Base-by-base conservation (phyloP, 768 basidiomycete species). In the Agrocybe pediades region DNA sequence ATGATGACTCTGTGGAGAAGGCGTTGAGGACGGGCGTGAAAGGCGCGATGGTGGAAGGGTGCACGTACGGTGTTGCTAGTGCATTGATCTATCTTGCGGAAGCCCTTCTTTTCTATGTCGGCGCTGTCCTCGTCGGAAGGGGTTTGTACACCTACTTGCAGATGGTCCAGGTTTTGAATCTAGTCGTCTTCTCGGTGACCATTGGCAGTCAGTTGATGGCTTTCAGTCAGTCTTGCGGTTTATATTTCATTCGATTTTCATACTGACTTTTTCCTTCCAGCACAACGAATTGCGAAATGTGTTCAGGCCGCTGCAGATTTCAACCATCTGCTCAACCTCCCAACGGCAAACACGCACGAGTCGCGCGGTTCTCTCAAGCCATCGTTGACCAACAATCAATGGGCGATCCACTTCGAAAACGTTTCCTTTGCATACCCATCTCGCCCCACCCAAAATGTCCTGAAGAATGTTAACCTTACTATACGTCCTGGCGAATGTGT, bases 121-220 rank as follows among this genome's bases (percentile, higher is more conserved):
- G 94, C 40, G 90, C 93, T 0, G 73, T 92, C n/a, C 80, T 98
- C 56, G 84, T 98, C 50, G 79, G 85, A 3, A 76, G 79, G 1
- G 94, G 92, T 7, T 85, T 82, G 20, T 96, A 96, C 69, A 83
- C 84, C 8, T 98, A 95, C 68, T 79, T 89, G 55, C 86, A 87
- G 63, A 92, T 97, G 90, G 82, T 96, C 25, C 84, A 95, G 70
- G 90, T 92, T 20, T 83, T 96, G 63, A 87, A 95, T 51, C 78
- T 98, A 36, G 90, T 98, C 46, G 86, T 97, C 15, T 98, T 98
- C 74, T 86, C 90, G 7, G 87, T 99, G 51, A 90, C 92, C 9
- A 95, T 98, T 54, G 93, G 93, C 0, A 85, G 89, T 20, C 90
- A 92, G 65, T 78, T 95, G 56, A 88, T 98, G 85, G 81, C 85